Evolutionary conservation across 164 flowering plant species (phyloP), one percentile per base, ranked within the genome.

Genomic region (Vitis riparia): DNA sequence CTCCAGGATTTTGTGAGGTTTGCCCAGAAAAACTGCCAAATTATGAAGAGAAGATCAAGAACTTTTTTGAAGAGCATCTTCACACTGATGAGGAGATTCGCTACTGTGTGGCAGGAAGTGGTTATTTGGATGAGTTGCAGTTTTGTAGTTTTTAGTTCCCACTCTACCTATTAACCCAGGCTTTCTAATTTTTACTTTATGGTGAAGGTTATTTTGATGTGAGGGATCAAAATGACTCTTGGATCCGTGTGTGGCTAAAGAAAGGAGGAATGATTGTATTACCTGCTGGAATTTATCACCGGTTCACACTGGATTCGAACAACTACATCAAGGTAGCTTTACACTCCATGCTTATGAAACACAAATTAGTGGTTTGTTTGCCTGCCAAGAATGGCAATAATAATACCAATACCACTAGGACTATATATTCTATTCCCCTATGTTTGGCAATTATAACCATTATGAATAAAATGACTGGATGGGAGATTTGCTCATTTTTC

Each of bases 61-160:
- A 76, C 76, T 93, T 96, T 71, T 96, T 84, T 55, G 97, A 93
- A 77, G 99, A 96, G 73, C 99, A 93, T 77, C 95, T 96, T 65
- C 99, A 96, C 80, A 93, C 93, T 30, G 99, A 96, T 79, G 98
- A 93, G 79, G 99, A 96, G 88, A 96, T 93, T 65, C 97, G 98
- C 67, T 96, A 93, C 73, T 81, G 89, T 81, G 87, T 96, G 65
- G 98, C 85, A 61, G 99, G 99, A 75, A 93, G 97, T 82, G 98
- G 99, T n/a, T n/a, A n/a, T n/a, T 95, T 80, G 17, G 90, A 47
- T 57, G 30, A 59, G 11, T 65, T 66, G 17, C 30, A 48, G 9
- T 32, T 66, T 8, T 11, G 63, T 56, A 51, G 30, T 51, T 63
- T 61, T 49, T 5, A 13, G 4, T 16, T 65, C 5, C 47, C 30